Base-by-base conservation (phyloP, 306 rosid genomes). In the Morella rubra region DNA sequence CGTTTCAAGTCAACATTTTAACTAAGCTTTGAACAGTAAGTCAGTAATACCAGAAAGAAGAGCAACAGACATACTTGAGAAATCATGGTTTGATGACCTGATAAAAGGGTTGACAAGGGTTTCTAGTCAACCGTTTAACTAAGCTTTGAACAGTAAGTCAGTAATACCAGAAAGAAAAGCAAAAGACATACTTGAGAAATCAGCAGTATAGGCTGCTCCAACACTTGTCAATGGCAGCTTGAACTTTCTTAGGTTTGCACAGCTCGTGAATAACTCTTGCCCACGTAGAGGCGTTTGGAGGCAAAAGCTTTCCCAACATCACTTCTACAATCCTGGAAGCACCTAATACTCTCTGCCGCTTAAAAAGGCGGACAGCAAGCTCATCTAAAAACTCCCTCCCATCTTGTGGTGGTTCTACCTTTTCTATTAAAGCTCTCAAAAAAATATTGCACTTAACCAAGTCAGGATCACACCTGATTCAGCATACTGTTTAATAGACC, bases 321-420 rank as follows among this genome's bases (percentile, higher is more conserved):
- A 90, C 84, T 80, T 84, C 90, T 41, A 95, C 81, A 79, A 89
- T 82, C 66, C 65, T 82, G 65, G 84, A 82, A 85, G 97, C 96
- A 81, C 90, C 89, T 73, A 53, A 13, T 3, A 68, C 76, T 79
- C 87, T 89, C 18, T 92, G 90, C 69, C 82, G 82, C 88, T 88
- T 92, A 77, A 82, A 65, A 72, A 95, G 81, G 68, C 96, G 89
- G 22, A 89, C 86, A 37, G 83, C 92, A 69, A 95, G 97, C 87
- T 87, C 98, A 75, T 95, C 94, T 58, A 95, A 85, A 82, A 95
- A 95, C 72, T 83, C 92, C 65, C 87, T 85, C 75, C 96, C 98
- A 85, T 92, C 97, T 88, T 85, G 92, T 72, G 92, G 93, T 0
- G 96, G 97, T 71, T 88, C 69, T 42, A 89, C 69, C 69, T 86